A percentile compares a stretch with the other conserved stretches of the same genome.
Conservation (phyloP, 768 basidiomycete genomes). For the Leccinum fibrillosum region DNA sequence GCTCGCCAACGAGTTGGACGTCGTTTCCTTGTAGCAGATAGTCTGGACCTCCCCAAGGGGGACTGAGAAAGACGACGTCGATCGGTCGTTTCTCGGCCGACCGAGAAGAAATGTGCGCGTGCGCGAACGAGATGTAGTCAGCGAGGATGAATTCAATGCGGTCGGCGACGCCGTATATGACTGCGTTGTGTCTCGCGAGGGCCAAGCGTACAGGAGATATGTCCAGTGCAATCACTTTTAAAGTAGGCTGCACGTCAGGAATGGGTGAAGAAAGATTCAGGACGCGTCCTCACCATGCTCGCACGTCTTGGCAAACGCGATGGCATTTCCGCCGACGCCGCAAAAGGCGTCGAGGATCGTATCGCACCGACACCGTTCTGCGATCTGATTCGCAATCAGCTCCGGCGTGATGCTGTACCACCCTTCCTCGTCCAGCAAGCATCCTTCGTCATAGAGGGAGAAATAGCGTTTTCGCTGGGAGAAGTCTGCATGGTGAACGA, state of each 20-base stretch:
- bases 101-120: slow-evolving; percentile 39
- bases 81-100: slow-evolving; percentile 47
- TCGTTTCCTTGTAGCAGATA: slow-evolving; percentile 43
- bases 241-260: not conserved
- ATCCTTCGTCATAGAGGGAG: slow-evolving; percentile 74
- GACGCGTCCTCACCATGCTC: slow-evolving; percentile 66
- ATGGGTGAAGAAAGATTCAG: not conserved
- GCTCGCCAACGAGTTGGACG: not conserved
- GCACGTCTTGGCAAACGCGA: slow-evolving; percentile 95
- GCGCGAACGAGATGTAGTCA: slow-evolving; percentile 82
- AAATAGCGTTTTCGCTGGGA: slow-evolving; percentile 81
- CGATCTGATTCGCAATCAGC: slow-evolving; percentile 87
- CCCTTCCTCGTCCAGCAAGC: slow-evolving; percentile 91
- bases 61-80: slow-evolving; percentile 90
- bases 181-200: slow-evolving; percentile 90
- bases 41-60: slow-evolving; percentile 91
- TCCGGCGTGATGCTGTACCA: slow-evolving; percentile 99
- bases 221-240: slow-evolving; percentile 89
- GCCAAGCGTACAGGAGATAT: slow-evolving; percentile 80
- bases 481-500: slow-evolving; percentile 58
- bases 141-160: slow-evolving; percentile 91
- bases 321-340: slow-evolving; percentile 96
- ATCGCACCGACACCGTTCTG: slow-evolving; percentile 84
- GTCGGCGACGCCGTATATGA: slow-evolving; percentile 91
- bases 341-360: slow-evolving; percentile 93